Base-by-base conservation (phyloP, 148 eudicot genomes). In the Hydrangea macrophylla region DNA sequence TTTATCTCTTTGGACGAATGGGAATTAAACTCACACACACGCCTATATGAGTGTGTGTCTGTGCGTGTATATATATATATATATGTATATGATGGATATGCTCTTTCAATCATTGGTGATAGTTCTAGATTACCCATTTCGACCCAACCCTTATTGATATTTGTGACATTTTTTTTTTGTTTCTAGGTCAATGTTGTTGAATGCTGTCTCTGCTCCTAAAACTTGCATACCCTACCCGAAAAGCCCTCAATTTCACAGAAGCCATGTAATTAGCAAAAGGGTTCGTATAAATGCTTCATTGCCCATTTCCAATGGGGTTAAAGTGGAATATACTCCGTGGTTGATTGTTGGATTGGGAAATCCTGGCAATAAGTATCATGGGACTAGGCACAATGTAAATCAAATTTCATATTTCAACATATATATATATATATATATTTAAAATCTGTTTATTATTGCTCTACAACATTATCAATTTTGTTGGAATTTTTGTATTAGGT, bases 311-410 rank as follows among this genome's bases (percentile, higher is more conserved):
- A 79, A 88, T 76, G 91, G 71, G 13, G 76, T 55, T 22, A 73
- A 79, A 72, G 77, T 81, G 75, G 96, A 94, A 83, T 94, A 87
- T 74, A 94, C 96, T 12, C 99, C 99, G 4, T 94, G 99, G 99
- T 85, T 94, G 42, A 81, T 94, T 65, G 96, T 83, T 55, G 99
- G 99, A 39, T 80, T 94, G 72, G 99, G 97, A 28, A 90, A 94
- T 60, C 99, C 99, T 56, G 99, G 99, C 23, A 85, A 68, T 53
- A 94, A 90, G 76, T 94, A 94, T 66, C 87, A 88, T 70, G 96
- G 96, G 62, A 93, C 96, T 57, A 73, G 96, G 2, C 98, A 93
- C 70, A 93, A 93, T 83, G 98, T 92, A 90, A 75, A 27, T 6
- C 9, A 13, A 40, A 44, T 40, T 32, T 58, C 27, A 45, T 17